Evolutionary conservation across 176 grass and related monocot species (phyloP), one percentile per base, ranked within the genome.

Genomic region (Thinopyrum elongatum): DNA sequence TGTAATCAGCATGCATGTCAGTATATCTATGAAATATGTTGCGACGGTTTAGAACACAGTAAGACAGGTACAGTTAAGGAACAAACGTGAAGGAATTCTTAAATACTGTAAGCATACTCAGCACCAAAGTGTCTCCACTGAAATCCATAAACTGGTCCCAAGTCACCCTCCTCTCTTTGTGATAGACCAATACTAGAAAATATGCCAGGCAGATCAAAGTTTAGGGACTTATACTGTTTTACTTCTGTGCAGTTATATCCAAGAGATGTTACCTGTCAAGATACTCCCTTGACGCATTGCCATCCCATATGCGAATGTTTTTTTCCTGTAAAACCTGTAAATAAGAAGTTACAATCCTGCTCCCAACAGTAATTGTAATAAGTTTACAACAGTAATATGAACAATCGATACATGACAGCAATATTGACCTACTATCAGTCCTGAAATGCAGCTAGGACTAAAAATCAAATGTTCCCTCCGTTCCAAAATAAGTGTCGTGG

Each of bases 71-170:
- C 19, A n/a, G 49, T 10, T 33, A 46, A 10, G 66, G 29, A 25
- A 14, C 57, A 27, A 58, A 35, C 22, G 34, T 69, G 7, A 78
- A 55, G 31, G 34, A 63, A 22, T 65, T 41, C 21, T 3, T 3
- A 60, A 46, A 47, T 9, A 65, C 22, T 66, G 63, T 17, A 69
- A 82, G 36, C 92, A 79, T 97, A 97, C 94, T 92, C 87, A 31
- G 94, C 85, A 87, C 91, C 94, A 76, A 97, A 97, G 55, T 97
- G 94, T 46, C 94, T 89, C 95, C 95, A 97, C 41, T 97, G 95
- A 77, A 94, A 97, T 69, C 95, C 95, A 83, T 97, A 94, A 71
- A 97, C 76, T 39, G 92, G 92, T 65, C 95, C 95, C 5, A 94
- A 88, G 76, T 97, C 95, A 80, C 95, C 92, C 89, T 94, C 95